Percentiles rank a stretch among this genome's conserved stretches.
Conservation (phyloP, 768 basidiomycete genomes). For the Tephrocybe sp. region DNA sequence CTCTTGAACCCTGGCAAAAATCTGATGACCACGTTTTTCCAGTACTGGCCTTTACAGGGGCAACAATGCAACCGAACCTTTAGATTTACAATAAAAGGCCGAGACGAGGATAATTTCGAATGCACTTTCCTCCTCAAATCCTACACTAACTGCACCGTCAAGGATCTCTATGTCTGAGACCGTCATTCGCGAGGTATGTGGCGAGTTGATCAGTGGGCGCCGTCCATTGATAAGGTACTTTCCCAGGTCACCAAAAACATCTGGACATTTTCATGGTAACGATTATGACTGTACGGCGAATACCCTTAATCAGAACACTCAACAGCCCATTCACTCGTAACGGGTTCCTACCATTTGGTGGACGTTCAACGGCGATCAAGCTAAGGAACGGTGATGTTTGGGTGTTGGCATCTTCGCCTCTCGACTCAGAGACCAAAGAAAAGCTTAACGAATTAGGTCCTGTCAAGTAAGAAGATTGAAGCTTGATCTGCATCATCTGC, state of each 20-base stretch:
- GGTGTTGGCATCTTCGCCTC: slow-evolving; percentile 74
- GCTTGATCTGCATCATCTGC: not conserved
- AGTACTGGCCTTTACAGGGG: no score
- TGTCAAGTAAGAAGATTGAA: slow-evolving; percentile 52
- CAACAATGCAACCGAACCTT: no score
- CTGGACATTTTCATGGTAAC: slow-evolving; percentile 62
- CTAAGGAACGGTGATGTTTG: slow-evolving; percentile 66
- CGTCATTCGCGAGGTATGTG: slow-evolving; percentile 38
- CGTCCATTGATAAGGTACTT: no score
- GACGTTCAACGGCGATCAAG: slow-evolving; percentile 78
- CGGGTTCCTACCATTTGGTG: slow-evolving; percentile 68
- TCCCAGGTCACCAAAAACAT: slow-evolving; percentile 43
- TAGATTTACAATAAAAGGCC: no score
- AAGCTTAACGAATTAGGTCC: slow-evolving; percentile 63
- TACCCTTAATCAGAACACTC: not conserved
- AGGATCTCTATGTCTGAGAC: slow-evolving; percentile 30
- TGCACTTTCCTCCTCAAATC: no score
- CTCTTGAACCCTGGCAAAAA: no score
- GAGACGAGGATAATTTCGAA: no score
- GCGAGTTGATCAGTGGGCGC: not conserved
- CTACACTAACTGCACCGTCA: no score
- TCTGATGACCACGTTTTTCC: no score
- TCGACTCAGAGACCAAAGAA: slow-evolving; percentile 59
- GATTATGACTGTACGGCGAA: slow-evolving; percentile 11
- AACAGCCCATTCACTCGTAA: slow-evolving; percentile 61